These are phyloP conservation scores for Bromus sterilis DNA, from an alignment of 176 grass and related monocot genomes.

Conservation along the genomic window DNA sequence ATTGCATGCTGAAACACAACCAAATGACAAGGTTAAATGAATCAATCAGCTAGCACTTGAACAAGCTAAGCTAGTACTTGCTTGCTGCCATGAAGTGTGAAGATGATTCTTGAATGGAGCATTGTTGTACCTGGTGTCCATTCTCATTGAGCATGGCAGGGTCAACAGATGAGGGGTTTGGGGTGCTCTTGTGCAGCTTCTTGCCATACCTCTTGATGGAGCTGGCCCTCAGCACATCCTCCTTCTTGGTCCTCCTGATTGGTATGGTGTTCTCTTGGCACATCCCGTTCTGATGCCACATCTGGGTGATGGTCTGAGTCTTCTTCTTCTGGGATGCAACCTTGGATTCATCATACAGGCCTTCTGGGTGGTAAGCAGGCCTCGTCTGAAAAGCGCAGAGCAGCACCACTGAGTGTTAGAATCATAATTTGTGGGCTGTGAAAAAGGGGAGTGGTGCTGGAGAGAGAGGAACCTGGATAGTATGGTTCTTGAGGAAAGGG, in stretches of 20 bases:
- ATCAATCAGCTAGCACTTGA: neutral
- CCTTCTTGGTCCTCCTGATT: slow-evolving; percentile 56
- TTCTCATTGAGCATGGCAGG: slow-evolving; percentile 71
- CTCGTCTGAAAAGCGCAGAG: slow-evolving; percentile 38
- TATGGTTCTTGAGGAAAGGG: slow-evolving; percentile 67
- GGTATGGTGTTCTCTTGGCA: slow-evolving; percentile 61
- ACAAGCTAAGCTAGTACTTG: neutral
- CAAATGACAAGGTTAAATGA: neutral
- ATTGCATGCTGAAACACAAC: slow-evolving; percentile 57
- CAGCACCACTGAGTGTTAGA: neutral
- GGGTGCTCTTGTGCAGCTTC: slow-evolving; percentile 43
- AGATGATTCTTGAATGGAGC: neutral
- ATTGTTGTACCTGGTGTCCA: slow-evolving; percentile 59
- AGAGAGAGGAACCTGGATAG: slow-evolving; percentile 51
- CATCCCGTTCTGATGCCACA: slow-evolving; percentile 58
- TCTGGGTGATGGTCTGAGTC: slow-evolving; percentile 27
- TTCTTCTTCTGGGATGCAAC: slow-evolving; percentile 35
- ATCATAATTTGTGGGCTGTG: slow-evolving; percentile 7
- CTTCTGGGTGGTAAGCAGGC: slow-evolving; percentile 62
- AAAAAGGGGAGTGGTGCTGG: neutral
- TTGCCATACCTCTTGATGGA: slow-evolving; percentile 59
- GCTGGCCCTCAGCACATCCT: slow-evolving; percentile 60
- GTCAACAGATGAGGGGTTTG: slow-evolving; percentile 47
- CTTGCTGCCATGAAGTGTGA: neutral
- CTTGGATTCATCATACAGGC: slow-evolving; percentile 57